These are phyloP conservation scores for Incumbomyces delicatus DNA, from an alignment of 2,329 filamentous ascomycete species.

Conservation along the genomic window DNA sequence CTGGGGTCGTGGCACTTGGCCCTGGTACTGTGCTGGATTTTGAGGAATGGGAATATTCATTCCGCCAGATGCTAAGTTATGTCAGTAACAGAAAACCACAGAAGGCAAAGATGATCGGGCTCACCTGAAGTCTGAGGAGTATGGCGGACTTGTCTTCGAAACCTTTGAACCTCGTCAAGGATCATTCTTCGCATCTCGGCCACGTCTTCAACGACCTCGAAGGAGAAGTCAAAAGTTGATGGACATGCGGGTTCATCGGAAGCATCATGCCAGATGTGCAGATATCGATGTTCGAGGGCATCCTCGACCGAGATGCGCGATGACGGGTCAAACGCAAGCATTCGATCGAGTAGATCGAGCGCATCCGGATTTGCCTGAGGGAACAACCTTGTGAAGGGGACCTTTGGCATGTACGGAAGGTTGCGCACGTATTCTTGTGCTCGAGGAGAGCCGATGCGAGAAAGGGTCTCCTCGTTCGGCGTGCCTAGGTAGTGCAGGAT, in stretches of 20 bases:
- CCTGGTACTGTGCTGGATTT: constrained; percentile 44
- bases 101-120: constrained; percentile 21
- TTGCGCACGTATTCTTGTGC: constrained; percentile 98
- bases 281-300: constrained; percentile 90
- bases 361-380: constrained; percentile 92
- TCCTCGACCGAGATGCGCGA: constrained; percentile 89
- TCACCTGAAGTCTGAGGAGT: constrained; percentile 27
- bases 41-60: constrained; percentile 53
- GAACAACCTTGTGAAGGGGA: constrained; percentile 79
- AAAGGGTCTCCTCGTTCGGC: constrained; percentile 87
- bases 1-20: constrained; percentile 53
- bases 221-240: constrained; percentile 93
- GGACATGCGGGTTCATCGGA: constrained; percentile 92
- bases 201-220: constrained; percentile 94
- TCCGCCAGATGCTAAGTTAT: constrained; percentile 4
- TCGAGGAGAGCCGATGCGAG: constrained; percentile 85
- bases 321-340: constrained; percentile 94
- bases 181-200: constrained; percentile 96
- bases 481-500: constrained; percentile 97
- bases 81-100: constrained; percentile 24
- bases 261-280: constrained; percentile 97
- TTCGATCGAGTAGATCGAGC: constrained; percentile 86
- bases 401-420: constrained; percentile 88
- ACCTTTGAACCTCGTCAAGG: constrained; percentile 80
- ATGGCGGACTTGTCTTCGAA: constrained; percentile 56